Percentiles rank a stretch among this genome's conserved stretches.
Conservation (phyloP, 2,329 filamentous ascomycete genomes). For the Curvularia hawaiiensis region DNA sequence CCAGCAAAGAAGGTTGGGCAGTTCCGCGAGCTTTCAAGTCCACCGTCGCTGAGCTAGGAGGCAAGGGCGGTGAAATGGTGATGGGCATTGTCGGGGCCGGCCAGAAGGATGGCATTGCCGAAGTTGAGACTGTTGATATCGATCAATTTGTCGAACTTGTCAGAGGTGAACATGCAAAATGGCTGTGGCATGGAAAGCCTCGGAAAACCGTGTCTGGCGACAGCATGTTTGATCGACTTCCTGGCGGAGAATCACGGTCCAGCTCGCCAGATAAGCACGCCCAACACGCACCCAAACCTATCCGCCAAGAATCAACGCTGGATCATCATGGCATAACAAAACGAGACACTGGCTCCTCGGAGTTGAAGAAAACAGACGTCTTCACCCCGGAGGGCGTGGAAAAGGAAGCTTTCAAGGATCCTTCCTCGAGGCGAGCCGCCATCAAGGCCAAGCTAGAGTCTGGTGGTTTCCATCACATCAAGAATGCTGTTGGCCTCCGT, state of each 20-base stretch:
- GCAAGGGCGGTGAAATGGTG: conserved; percentile 91
- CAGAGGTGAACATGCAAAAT: conserved; percentile 83
- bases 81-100: conserved; percentile 87
- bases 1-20: conserved; percentile 86
- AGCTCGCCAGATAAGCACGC: conserved; percentile 60
- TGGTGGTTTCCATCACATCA: conserved; percentile 81
- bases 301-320: conserved; percentile 56
- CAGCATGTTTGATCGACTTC: conserved; percentile 46
- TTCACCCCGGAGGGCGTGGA: conserved; percentile 46
- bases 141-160: conserved; percentile 80
- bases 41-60: conserved; percentile 89
- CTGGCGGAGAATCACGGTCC: conserved; percentile 46
- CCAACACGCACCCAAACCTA: conserved; percentile 54
- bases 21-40: conserved; percentile 95
- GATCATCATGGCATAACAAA: conserved; percentile 33
- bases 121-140: conserved; percentile 90
- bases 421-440: conserved; percentile 64
- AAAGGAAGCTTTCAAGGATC: conserved; percentile 58
- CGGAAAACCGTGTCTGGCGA: conserved; percentile 61
- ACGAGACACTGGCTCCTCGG: conserved; percentile 39
- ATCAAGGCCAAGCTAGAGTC: conserved; percentile 83
- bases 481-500: conserved; percentile 74
- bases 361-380: conserved; percentile 31
- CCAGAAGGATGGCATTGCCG: conserved; percentile 87
- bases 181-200: conserved; percentile 93